A percentile compares a stretch with the other conserved stretches of the same genome.
These are phyloP conservation scores for Wickerhamiella bombiphila DNA, from an alignment of 805 yeast species.

Conservation along the genomic window DNA sequence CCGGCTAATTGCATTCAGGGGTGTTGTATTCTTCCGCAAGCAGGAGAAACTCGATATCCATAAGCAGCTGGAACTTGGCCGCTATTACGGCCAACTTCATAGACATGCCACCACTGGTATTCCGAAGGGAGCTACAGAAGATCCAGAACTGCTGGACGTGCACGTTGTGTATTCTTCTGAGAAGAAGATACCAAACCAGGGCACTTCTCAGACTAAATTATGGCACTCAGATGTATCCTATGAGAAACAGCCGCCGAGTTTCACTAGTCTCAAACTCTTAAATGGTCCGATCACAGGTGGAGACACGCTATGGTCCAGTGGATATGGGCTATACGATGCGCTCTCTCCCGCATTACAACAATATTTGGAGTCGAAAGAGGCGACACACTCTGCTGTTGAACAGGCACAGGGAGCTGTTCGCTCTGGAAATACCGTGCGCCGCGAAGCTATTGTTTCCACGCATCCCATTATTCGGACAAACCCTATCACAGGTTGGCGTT, in stretches of 20 bases:
- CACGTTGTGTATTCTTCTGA: conserved; percentile 22
- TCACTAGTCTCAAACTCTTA: conserved; percentile 38
- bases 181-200: conserved; percentile 17
- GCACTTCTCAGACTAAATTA: conserved; percentile 19
- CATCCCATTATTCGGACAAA: conserved; percentile 64
- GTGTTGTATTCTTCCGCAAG: conserved; percentile 36
- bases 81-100: conserved; percentile 49
- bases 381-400: conserved; percentile 44
- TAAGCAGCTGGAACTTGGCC: conserved; percentile 43
- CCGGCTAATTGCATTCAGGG: conserved; percentile 32
- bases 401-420: conserved; percentile 46
- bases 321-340: conserved; percentile 38
- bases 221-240: conserved; percentile 72
- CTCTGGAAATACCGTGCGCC: conserved; percentile 51
- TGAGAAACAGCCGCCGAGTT: conserved; percentile 56
- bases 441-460: conserved; percentile 43
- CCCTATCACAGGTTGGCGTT: conserved; percentile 54
- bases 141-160: conserved; percentile 34
- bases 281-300: conserved; percentile 47
- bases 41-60: conserved; percentile 47
- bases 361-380: conserved; percentile 38
- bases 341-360: conserved; percentile 34
- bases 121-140: conserved; percentile 40
- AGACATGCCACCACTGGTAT: conserved; percentile 31
- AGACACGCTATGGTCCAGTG: conserved; percentile 40